Evolutionary conservation across 2,329 filamentous ascomycete species (phyloP).

Genomic region (Sporothrix mexicana): DNA sequence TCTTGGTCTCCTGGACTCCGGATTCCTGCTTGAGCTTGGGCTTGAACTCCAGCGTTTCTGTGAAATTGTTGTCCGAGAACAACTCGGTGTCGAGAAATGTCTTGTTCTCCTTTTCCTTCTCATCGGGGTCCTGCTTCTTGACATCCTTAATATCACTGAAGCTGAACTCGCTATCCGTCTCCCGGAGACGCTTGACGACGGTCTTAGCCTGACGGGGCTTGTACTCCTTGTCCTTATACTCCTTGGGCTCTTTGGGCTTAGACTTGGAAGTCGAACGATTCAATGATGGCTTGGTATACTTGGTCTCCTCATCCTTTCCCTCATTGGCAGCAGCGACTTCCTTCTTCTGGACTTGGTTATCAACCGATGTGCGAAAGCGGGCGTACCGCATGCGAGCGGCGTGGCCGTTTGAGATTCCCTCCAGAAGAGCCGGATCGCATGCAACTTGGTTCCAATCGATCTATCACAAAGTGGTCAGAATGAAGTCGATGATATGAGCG

Average conservation of each 20-base stretch:
- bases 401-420: conserved; percentile 64
- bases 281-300: neutral
- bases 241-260: conserved; percentile 46
- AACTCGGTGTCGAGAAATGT: neutral
- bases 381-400: conserved; percentile 66
- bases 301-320: neutral
- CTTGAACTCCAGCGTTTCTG: neutral
- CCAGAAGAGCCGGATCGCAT: conserved; percentile 57
- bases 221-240: conserved; percentile 45
- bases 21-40: conserved; percentile 22
- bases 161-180: neutral
- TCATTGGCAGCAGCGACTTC: neutral
- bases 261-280: neutral
- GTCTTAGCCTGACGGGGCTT: conserved; percentile 48
- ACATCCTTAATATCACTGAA: neutral
- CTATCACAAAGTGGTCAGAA: conserved; percentile 44
- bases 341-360: conserved; percentile 22
- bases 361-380: conserved; percentile 56
- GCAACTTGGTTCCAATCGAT: conserved; percentile 66
- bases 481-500: neutral
- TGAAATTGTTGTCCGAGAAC: neutral
- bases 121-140: neutral
- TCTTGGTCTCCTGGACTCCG: conserved; percentile 24
- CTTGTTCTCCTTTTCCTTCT: conserved; percentile 43
- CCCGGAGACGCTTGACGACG: neutral